Evolutionary conservation across 1,284 basidiomycete species (phyloP).

Genomic region (Marasmius oreades): DNA sequence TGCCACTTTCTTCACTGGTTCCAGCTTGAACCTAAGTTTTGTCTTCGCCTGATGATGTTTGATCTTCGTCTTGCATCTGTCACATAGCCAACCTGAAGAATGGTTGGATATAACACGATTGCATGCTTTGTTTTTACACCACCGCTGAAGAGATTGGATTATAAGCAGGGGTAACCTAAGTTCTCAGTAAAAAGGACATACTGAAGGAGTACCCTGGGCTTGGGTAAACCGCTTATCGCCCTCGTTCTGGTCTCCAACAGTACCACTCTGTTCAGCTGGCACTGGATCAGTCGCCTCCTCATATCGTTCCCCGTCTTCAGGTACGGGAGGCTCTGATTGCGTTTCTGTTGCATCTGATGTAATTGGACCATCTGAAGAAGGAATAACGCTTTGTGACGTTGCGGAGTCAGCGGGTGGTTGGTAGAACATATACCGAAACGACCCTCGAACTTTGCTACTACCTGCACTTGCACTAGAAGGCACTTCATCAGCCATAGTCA

Average conservation of each 20-base stretch:
- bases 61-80: conserved; percentile 39
- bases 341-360: not conserved
- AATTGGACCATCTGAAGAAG: not conserved
- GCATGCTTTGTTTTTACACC: conserved; percentile 19
- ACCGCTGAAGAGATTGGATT: not conserved
- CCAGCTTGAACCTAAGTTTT: conserved; percentile 41
- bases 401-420: not conserved
- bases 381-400: not conserved
- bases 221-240: too few species aligned
- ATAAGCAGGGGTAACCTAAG: not conserved
- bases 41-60: conserved; percentile 40
- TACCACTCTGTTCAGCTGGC: too few species aligned
- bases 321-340: not conserved
- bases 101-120: conserved; percentile 26
- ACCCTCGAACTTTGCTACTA: not conserved
- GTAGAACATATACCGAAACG: not conserved
- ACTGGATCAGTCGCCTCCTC: too few species aligned
- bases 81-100: conserved; percentile 32
- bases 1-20: conserved; percentile 29
- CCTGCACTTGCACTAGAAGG: not conserved
- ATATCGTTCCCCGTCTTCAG: too few species aligned
- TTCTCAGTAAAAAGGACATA: not conserved
- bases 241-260: too few species aligned
- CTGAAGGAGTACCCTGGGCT: not conserved
- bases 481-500: not conserved